Conservation (phyloP, 768 basidiomycete genomes). For the Cyathus striatus region DNA sequence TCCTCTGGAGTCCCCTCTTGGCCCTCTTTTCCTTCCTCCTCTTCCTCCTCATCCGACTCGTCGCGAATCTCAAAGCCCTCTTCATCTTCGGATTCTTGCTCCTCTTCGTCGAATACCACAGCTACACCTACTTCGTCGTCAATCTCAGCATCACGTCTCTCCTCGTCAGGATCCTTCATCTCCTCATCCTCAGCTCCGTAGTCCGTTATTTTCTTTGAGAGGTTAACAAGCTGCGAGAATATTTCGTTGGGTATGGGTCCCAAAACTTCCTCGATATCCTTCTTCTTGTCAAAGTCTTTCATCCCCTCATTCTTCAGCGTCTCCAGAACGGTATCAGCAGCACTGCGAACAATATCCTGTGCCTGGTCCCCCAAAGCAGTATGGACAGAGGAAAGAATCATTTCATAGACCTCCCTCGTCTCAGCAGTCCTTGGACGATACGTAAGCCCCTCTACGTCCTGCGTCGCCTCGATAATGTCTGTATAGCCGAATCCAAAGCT, state of each 20-base stretch:
- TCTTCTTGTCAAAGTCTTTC: conserved; percentile 98
- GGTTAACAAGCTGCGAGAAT: conserved; percentile 77
- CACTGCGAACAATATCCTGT: conserved; percentile 92
- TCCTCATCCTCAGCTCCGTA: conserved; percentile 85
- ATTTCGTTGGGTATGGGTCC: conserved; percentile 61
- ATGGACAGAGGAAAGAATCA: conserved; percentile 82
- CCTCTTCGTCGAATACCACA: conserved; percentile 96
- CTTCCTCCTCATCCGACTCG: conserved; percentile 74
- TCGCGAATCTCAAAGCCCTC: conserved; percentile 85
- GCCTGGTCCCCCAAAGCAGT: conserved; percentile 87
- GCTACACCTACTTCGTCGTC: conserved; percentile 98
- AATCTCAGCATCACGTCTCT: conserved; percentile 81
- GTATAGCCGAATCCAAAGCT: conserved; percentile 68
- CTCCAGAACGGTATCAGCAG: conserved; percentile 90
- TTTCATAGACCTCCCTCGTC: conserved; percentile 91
- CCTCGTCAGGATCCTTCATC: conserved; percentile 74
- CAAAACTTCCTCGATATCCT: conserved; percentile 79
- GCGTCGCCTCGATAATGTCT: conserved; percentile 92
- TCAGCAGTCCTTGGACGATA: conserved; percentile 94
- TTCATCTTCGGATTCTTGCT: conserved; percentile 89
- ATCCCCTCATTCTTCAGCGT: conserved; percentile 80
- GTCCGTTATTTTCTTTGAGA: conserved; percentile 95
- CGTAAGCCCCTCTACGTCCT: conserved; percentile 87
- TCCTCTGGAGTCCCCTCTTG: conserved; percentile 37
- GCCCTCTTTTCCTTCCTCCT: conserved; percentile 48